Conservation (phyloP, 352 stramenopile genomes). For the Phytopythium kandeliae region DNA sequence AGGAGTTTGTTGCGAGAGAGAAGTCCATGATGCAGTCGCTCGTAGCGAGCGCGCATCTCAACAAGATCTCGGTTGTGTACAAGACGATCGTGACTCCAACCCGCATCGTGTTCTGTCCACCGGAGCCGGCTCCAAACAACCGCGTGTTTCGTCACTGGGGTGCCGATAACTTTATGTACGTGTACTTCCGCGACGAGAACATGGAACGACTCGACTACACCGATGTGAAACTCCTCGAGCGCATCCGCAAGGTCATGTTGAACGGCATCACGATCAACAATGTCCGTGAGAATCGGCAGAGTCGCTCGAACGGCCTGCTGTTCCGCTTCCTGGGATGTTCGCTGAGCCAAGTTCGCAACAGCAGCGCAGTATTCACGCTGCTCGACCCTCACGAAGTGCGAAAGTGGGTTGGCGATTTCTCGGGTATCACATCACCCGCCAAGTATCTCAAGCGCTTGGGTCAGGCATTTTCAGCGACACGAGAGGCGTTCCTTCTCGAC, state of each 20-base stretch:
- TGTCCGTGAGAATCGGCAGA: constrained; percentile 7
- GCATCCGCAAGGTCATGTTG: constrained; percentile 33
- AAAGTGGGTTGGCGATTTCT: constrained; percentile 59
- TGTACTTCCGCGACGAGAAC: constrained; percentile 81
- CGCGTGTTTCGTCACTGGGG: constrained; percentile 68
- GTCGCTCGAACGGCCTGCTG: constrained; percentile 6
- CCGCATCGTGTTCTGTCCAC: constrained; percentile 54
- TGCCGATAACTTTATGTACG: constrained; percentile 72
- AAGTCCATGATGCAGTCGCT: constrained; percentile 17
- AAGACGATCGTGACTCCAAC: constrained; percentile 68
- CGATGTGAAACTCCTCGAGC: constrained; percentile 21
- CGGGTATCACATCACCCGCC: constrained; percentile 35
- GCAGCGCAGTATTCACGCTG: constrained; percentile 60
- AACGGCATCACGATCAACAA: constrained; percentile 35
- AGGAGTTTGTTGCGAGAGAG: constrained; percentile 26
- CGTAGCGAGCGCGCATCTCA: constrained; percentile 14
- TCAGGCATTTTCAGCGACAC: constrained; percentile 69
- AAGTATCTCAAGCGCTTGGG: constrained; percentile 79
- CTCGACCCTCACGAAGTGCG: constrained; percentile 44
- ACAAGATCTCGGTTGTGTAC: constrained; percentile 25
- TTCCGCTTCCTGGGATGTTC: constrained; percentile 71
- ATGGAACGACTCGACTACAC: constrained; percentile 63
- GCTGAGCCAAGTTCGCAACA: constrained; percentile 70
- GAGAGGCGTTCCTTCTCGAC: constrained; percentile 38
- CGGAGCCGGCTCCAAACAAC: constrained; percentile 45